Percentiles rank a stretch among this genome's conserved stretches.
phyloP scores from a whole-genome alignment of 2,329 filamentous ascomycete species.

The Fusarium lateritium region DNA sequence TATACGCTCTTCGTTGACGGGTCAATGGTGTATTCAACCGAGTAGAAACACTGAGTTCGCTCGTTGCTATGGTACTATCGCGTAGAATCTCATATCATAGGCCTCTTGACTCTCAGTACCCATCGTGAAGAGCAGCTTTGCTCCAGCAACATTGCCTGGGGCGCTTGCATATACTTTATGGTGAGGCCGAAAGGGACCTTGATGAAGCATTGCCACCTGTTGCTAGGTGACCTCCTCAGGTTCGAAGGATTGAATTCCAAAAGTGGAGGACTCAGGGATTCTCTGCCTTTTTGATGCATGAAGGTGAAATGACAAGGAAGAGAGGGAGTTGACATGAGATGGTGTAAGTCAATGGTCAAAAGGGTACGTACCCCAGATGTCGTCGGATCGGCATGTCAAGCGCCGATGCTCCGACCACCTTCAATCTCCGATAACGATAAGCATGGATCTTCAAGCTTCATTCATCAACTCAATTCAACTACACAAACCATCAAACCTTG shows the following conservation, averaged over 20 bases:
- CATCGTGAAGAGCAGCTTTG: constrained; percentile 7
- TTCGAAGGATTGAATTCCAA: no score
- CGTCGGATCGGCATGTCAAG: constrained; percentile 24
- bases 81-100: background rate
- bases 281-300: background rate
- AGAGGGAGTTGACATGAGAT: background rate
- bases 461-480: constrained; percentile 8
- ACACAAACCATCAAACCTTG: constrained; percentile 1
- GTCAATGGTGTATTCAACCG: background rate
- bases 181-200: background rate
- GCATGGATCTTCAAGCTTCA: constrained; percentile 26
- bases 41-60: background rate
- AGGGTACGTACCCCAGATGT: background rate
- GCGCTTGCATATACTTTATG: constrained; percentile 5
- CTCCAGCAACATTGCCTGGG: constrained; percentile 1
- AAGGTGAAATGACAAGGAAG: background rate
- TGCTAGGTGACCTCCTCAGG: background rate
- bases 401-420: constrained; percentile 39
- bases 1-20: background rate
- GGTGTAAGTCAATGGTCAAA: constrained; percentile 8
- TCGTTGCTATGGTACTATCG: background rate
- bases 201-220: background rate
- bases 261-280: no score
- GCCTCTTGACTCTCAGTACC: background rate
- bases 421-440: constrained; percentile 37